Conservation (phyloP, 192 early-diverging fungal species). For the Lunasporangiospora selenospora region DNA sequence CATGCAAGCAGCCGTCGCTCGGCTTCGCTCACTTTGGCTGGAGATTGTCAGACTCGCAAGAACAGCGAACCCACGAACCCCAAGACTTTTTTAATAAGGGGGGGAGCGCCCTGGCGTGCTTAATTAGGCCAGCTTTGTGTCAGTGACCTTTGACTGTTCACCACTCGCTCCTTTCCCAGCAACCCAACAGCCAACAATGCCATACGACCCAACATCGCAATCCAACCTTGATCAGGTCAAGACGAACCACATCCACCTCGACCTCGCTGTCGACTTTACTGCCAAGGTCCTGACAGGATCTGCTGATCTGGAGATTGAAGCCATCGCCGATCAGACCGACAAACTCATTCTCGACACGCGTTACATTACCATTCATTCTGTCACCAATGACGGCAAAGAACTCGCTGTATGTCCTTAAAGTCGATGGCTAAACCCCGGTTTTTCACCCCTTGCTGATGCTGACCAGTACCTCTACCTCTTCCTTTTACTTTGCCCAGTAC, state of each 20-base stretch:
- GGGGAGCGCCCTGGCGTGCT: no score
- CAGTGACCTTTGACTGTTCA: neutral
- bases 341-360: conserved; percentile 77
- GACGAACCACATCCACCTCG: conserved; percentile 80
- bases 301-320: conserved; percentile 67
- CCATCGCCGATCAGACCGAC: conserved; percentile 58
- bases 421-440: neutral
- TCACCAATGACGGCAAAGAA: conserved; percentile 25
- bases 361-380: conserved; percentile 59
- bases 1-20: no score
- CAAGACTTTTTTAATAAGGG: no score
- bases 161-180: neutral
- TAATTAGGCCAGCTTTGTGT: no score
- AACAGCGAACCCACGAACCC: no score
- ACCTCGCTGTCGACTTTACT: conserved; percentile 80
- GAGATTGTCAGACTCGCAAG: no score
- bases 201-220: conserved; percentile 83
- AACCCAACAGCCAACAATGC: conserved; percentile 13
- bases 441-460: neutral
- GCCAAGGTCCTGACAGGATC: conserved; percentile 68
- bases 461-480: neutral
- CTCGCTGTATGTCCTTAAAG: conserved; percentile 28
- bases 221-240: conserved; percentile 80
- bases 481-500: no score
- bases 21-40: no score